Conservation (phyloP, 805 yeast genomes). For the Grigorovia humatica region DNA sequence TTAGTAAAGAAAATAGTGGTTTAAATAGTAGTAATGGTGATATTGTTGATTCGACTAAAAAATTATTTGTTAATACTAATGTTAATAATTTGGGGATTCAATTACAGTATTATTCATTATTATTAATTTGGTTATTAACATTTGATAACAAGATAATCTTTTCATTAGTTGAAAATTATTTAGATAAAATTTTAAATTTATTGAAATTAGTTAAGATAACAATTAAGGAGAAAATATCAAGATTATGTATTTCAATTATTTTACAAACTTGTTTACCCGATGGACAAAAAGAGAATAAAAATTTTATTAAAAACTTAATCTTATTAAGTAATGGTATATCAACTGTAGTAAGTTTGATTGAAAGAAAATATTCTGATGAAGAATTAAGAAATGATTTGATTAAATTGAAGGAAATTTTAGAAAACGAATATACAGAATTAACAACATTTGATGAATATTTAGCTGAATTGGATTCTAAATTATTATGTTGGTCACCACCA, state of each 20-base stretch:
- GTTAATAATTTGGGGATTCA: slow-evolving; percentile 51
- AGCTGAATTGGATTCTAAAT: slow-evolving; percentile 71
- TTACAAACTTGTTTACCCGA: slow-evolving; percentile 43
- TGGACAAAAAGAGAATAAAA: slow-evolving; percentile 29
- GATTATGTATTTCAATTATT: slow-evolving; percentile 71
- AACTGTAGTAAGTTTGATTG: slow-evolving; percentile 56
- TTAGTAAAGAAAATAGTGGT: slow-evolving; percentile 25
- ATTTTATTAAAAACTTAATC: slow-evolving; percentile 53
- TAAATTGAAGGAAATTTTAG: slow-evolving; percentile 46
- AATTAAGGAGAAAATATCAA: slow-evolving; percentile 82
- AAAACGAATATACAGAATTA: slow-evolving; percentile 63
- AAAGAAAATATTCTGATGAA: slow-evolving; percentile 90
- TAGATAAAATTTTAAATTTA: slow-evolving; percentile 36
- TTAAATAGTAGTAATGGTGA: slow-evolving; percentile 8
- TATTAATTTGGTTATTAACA: slow-evolving; percentile 77
- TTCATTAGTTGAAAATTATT: slow-evolving; percentile 44
- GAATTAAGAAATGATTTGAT: slow-evolving; percentile 71
- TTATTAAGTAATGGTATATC: slow-evolving; percentile 68
- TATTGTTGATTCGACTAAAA: neutral
- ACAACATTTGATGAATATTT: slow-evolving; percentile 89
- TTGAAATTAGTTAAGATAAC: slow-evolving; percentile 60
- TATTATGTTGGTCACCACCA: slow-evolving; percentile 83
- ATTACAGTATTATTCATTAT: slow-evolving; percentile 68
- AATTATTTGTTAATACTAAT: slow-evolving; percentile 17
- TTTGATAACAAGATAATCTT: slow-evolving; percentile 48